Conservation (phyloP, 306 rosid species). For the Ziziphus jujuba region DNA sequence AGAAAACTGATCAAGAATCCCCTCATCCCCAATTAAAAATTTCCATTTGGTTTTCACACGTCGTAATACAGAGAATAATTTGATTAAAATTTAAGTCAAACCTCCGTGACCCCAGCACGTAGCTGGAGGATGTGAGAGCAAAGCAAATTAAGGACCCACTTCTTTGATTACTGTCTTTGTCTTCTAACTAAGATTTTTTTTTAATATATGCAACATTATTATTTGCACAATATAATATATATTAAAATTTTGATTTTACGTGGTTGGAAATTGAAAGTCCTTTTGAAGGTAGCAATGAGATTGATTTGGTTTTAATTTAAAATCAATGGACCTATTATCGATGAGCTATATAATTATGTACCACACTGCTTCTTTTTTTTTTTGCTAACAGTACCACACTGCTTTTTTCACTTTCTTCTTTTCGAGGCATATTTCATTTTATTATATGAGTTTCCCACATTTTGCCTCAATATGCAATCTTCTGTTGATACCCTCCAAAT, state of each 20-base stretch:
- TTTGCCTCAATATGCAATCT: no score
- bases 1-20: neutral
- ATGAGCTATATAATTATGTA: neutral
- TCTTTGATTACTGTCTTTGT: constrained; percentile 34
- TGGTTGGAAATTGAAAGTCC: constrained; percentile 37
- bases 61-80: neutral
- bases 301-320: neutral
- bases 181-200: constrained; percentile 17
- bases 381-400: neutral
- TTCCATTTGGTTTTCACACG: neutral
- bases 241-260: constrained; percentile 13
- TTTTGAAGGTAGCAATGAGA: neutral
- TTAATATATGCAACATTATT: neutral
- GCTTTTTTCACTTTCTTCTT: neutral
- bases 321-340: neutral
- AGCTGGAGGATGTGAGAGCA: constrained; percentile 52
- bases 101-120: constrained; percentile 44
- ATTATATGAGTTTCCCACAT: no score
- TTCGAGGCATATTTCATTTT: no score
- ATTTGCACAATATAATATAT: neutral
- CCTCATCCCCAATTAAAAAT: constrained; percentile 18
- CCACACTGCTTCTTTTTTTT: neutral
- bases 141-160: constrained; percentile 44
- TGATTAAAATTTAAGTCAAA: constrained; percentile 31
- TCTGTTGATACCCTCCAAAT: neutral